Evolutionary conservation across 805 yeast species (phyloP).

Genomic region (Hanseniaspora vineae): DNA sequence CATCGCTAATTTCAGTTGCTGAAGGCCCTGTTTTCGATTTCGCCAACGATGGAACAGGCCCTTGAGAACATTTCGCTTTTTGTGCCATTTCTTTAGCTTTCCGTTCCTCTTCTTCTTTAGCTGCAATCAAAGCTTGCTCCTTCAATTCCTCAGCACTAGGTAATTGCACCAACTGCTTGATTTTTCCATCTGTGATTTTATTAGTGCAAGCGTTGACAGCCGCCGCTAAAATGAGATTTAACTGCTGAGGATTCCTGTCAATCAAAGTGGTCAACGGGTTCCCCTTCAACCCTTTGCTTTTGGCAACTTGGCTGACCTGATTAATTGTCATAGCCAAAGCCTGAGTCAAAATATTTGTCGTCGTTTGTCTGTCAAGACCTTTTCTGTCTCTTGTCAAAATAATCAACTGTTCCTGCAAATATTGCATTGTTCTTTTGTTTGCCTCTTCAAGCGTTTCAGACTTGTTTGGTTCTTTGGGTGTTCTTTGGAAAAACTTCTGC

Average conservation of each 20-base stretch:
- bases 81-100: background rate
- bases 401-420: constrained; percentile 76
- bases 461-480: constrained; percentile 21
- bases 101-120: constrained; percentile 4
- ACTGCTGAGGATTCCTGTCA: constrained; percentile 70
- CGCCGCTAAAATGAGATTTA: constrained; percentile 64
- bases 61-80: no score
- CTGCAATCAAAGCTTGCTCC: constrained; percentile 5
- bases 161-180: constrained; percentile 27
- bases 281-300: constrained; percentile 67
- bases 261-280: constrained; percentile 67
- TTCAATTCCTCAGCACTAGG: constrained; percentile 14
- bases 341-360: constrained; percentile 74
- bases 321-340: constrained; percentile 91
- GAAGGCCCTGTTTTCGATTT: no score
- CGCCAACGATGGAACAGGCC: no score
- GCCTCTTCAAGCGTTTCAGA: constrained; percentile 22
- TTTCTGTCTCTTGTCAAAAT: constrained; percentile 66
- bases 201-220: constrained; percentile 69
- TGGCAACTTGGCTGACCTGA: constrained; percentile 78
- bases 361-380: constrained; percentile 66
- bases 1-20: no score
- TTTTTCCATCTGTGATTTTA: constrained; percentile 43
- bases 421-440: constrained; percentile 50
- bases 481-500: constrained; percentile 22